Percentiles rank a stretch among this genome's conserved stretches.
phyloP scores from a whole-genome alignment of 768 basidiomycete species.

The Phlebiopsis gigantea region DNA sequence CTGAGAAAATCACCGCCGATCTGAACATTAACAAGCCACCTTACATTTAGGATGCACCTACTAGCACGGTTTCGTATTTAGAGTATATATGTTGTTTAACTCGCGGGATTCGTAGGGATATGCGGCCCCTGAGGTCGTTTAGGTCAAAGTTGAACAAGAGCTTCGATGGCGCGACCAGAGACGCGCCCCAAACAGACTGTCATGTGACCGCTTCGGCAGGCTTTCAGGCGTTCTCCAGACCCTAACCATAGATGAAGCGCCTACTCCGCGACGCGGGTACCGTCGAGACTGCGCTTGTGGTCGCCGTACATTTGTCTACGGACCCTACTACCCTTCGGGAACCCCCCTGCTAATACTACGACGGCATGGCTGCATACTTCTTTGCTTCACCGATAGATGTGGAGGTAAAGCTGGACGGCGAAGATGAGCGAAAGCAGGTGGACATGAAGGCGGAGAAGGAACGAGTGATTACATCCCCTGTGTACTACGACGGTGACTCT shows the following conservation, averaged over 20 bases:
- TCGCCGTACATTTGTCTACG: too few species aligned
- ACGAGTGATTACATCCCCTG: constrained; percentile 75
- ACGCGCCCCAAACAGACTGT: neutral
- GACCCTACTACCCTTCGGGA: too few species aligned
- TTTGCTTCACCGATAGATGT: constrained; percentile 89
- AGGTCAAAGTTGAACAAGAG: neutral
- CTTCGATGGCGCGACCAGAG: neutral
- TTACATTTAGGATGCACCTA: too few species aligned
- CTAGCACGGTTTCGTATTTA: too few species aligned
- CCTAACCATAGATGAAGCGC: neutral
- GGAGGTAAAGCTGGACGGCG: constrained; percentile 82
- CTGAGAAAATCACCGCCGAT: neutral
- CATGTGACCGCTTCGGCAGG: neutral
- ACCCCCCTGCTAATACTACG: too few species aligned
- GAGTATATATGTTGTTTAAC: too few species aligned
- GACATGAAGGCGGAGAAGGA: constrained; percentile 92
- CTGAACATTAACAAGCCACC: too few species aligned
- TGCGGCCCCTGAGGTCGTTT: neutral
- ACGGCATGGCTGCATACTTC: constrained; percentile 71
- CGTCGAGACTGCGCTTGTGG: too few species aligned
- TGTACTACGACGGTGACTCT: constrained; percentile 96
- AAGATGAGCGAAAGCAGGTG: constrained; percentile 83
- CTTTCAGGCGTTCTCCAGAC: neutral
- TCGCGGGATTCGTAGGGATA: too few species aligned
- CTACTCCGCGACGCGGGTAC: too few species aligned